Conservation (phyloP, 2,329 filamentous ascomycete species). For the Fusarium chuoi region DNA sequence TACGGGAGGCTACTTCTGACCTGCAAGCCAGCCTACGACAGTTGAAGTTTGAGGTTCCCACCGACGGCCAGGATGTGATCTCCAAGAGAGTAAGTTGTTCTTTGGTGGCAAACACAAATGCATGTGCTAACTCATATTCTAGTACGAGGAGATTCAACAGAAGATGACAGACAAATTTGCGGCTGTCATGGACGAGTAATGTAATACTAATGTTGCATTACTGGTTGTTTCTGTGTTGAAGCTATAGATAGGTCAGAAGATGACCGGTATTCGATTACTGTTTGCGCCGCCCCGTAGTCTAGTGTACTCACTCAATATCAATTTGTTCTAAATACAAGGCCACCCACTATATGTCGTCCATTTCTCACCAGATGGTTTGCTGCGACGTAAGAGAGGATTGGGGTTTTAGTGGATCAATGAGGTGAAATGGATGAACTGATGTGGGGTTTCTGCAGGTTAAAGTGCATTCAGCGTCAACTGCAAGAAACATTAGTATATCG, state of each 20-base stretch:
- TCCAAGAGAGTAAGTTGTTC: constrained; percentile 77
- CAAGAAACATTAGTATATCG: background rate
- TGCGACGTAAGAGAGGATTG: background rate
- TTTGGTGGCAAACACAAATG: background rate
- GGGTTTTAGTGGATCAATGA: constrained; percentile 22
- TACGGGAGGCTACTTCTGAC: constrained; percentile 88
- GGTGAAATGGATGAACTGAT: constrained; percentile 14
- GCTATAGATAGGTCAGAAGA: constrained; percentile 45
- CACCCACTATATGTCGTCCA: background rate
- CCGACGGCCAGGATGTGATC: constrained; percentile 82
- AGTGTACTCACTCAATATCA: constrained; percentile 45
- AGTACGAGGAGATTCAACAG: constrained; percentile 94
- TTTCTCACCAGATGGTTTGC: background rate
- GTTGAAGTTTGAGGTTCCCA: constrained; percentile 97
- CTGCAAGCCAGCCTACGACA: constrained; percentile 85
- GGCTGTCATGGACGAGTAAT: constrained; percentile 91
- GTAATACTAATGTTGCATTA: constrained; percentile 28
- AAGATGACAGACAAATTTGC: constrained; percentile 98
- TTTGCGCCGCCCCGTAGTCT: constrained; percentile 43
- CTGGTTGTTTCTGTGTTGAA: constrained; percentile 38
- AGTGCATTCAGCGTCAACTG: constrained; percentile 15
- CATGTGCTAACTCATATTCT: constrained; percentile 51
- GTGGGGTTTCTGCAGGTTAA: constrained; percentile 32
- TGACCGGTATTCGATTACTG: constrained; percentile 40
- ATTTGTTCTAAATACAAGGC: constrained; percentile 32